Evolutionary conservation across 73 alveolate genomes (phyloP), one percentile per base, ranked within the genome.

Genomic region (Paramecium bursaria): DNA sequence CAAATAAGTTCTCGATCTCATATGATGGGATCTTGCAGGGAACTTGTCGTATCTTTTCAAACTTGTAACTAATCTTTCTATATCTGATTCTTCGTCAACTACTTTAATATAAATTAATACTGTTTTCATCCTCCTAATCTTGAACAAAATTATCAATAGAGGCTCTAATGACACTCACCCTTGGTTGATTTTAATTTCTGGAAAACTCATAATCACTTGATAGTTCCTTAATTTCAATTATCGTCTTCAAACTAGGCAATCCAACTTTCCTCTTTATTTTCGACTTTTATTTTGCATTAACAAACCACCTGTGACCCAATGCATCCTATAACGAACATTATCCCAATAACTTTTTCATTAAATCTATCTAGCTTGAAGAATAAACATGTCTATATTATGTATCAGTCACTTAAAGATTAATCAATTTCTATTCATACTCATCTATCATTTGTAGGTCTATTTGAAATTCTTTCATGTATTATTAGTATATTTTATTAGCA

Each of bases 161-260:
- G n/a, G n/a, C n/a, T n/a, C n/a, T n/a, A n/a, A n/a, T n/a, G n/a
- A n/a, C n/a, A n/a, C n/a, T n/a, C n/a, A n/a, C n/a, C n/a, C n/a
- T n/a, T n/a, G n/a, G n/a, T n/a, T n/a, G n/a, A n/a, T n/a, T n/a
- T n/a, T n/a, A n/a, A n/a, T n/a, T n/a, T n/a, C n/a, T n/a, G n/a
- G n/a, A n/a, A n/a, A n/a, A n/a, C n/a, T 57, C 76, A 11, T 50
- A 48, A 57, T 57, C 76, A 57, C 76, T 57, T 15, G 76, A 35
- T n/a, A n/a, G n/a, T 67, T 67, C 82, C 44, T 27, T 31, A 3
- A 67, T n/a, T 42, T 67, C 82, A 19, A 67, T 35, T 1, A 67
- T 67, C 1, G 82, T 67, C 22, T 67, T 67, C 22, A 67, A 27
- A 15, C 50, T 67, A 0, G 82, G 82, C 35, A 67, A 42, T 15